Conservation (phyloP, 768 basidiomycete genomes). For the Boletus barrowsii region DNA sequence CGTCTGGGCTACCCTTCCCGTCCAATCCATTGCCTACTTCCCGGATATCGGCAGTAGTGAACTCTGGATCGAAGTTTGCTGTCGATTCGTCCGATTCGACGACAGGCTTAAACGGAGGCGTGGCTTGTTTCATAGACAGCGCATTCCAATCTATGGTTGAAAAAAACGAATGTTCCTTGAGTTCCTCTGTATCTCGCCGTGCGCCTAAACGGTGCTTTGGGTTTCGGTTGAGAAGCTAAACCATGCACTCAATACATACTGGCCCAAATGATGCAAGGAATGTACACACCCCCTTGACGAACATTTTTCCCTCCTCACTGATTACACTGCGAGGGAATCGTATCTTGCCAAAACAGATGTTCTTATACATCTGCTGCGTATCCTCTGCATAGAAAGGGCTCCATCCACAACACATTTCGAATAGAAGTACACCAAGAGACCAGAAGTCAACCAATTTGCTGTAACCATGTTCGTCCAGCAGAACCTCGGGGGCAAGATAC, state of each 20-base stretch:
- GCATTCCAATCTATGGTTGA: conserved; percentile 87
- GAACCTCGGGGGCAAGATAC: conserved; percentile 98
- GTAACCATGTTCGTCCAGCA: conserved; percentile 97
- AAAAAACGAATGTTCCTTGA: conserved; percentile 97
- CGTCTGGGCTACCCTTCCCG: conserved; percentile 42
- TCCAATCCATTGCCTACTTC: conserved; percentile 59
- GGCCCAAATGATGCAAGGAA: conserved; percentile 5
- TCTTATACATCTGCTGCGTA: conserved; percentile 99
- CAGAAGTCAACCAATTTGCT: conserved; percentile 99
- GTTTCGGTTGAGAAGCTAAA: conserved; percentile 93
- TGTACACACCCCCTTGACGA: conserved; percentile 90
- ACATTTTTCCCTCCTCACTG: conserved; percentile 96
- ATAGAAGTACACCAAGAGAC: conserved; percentile 92
- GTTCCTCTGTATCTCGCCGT: conserved; percentile 82
- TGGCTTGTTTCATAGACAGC: conserved; percentile 81
- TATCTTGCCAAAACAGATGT: conserved; percentile 98
- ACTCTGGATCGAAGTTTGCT: conserved; percentile 98
- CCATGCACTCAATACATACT: conserved; percentile 13
- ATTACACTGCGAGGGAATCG: conserved; percentile 97
- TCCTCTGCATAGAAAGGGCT: conserved; percentile 99
- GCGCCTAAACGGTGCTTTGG: conserved; percentile 97
- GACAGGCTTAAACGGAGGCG: conserved; percentile 95
- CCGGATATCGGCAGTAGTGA: conserved; percentile 87
- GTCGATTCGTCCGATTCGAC: conserved; percentile 98
- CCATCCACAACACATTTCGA: conserved; percentile 99